Percentiles rank a stretch among this genome's conserved stretches.
Conservation (phyloP, 345 rosid genomes). For the Citrus maxima region DNA sequence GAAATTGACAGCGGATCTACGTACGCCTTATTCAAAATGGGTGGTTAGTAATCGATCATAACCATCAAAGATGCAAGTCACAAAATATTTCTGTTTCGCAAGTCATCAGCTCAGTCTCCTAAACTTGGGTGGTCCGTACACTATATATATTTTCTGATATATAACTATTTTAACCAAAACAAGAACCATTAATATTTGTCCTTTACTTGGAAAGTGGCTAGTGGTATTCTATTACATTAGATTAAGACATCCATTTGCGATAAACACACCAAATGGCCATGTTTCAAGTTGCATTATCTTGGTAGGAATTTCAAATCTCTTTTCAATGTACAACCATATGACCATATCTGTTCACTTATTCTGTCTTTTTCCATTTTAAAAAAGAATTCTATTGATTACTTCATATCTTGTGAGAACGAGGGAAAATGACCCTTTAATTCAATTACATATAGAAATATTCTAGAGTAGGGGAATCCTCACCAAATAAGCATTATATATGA, state of each 20-base stretch:
- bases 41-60: background rate
- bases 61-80: background rate
- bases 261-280: background rate
- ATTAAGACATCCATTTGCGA: slow-evolving; percentile 15
- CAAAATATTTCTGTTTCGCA: background rate
- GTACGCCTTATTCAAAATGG: background rate
- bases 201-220: background rate
- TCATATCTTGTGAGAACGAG: too few species aligned
- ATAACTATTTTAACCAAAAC: slow-evolving; percentile 4
- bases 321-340: background rate
- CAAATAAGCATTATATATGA: too few species aligned
- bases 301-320: background rate
- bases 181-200: background rate
- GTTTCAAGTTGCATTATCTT: background rate
- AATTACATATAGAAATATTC: too few species aligned
- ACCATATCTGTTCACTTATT: background rate
- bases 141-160: background rate
- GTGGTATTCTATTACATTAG: background rate
- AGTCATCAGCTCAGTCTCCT: background rate
- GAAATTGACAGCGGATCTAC: background rate
- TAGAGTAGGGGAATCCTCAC: too few species aligned
- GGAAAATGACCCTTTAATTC: too few species aligned
- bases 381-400: background rate
- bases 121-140: background rate
- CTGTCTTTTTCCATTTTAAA: background rate